These are phyloP conservation scores for Kuraishia cidri DNA, from an alignment of 805 yeast genomes.

Conservation along the genomic window DNA sequence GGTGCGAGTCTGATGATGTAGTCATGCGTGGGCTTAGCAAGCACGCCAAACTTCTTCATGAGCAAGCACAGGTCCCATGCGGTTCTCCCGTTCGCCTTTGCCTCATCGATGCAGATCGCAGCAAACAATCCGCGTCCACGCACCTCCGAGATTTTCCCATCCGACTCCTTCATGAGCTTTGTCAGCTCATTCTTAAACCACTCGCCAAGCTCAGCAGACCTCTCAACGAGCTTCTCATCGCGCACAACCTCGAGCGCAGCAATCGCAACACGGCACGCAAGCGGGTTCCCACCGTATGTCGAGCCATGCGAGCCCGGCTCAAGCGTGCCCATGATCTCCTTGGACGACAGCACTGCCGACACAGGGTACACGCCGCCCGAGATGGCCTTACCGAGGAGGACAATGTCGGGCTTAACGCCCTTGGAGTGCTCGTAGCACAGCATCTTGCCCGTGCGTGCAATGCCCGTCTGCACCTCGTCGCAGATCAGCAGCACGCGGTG, in stretches of 20 bases:
- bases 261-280: slow-evolving; percentile 86
- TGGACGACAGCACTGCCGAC: slow-evolving; percentile 84
- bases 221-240: slow-evolving; percentile 79
- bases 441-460: slow-evolving; percentile 94
- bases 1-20: slow-evolving; percentile 95
- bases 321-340: slow-evolving; percentile 79
- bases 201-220: slow-evolving; percentile 66
- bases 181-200: slow-evolving; percentile 52
- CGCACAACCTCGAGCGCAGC: slow-evolving; percentile 87
- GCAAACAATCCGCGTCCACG: slow-evolving; percentile 83
- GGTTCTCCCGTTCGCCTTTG: slow-evolving; percentile 77
- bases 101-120: slow-evolving; percentile 85
- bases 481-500: slow-evolving; percentile 86
- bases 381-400: slow-evolving; percentile 87
- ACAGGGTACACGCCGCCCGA: slow-evolving; percentile 94
- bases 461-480: slow-evolving; percentile 96
- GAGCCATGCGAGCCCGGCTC: slow-evolving; percentile 98
- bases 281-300: slow-evolving; percentile 96
- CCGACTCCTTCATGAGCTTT: slow-evolving; percentile 40
- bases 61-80: slow-evolving; percentile 95
- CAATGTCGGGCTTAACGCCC: slow-evolving; percentile 77
- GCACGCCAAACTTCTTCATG: slow-evolving; percentile 81
- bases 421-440: slow-evolving; percentile 83
- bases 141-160: slow-evolving; percentile 49
- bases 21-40: slow-evolving; percentile 96